phyloP scores from a whole-genome alignment of 257 asterid species.

The Rhazya stricta region DNA sequence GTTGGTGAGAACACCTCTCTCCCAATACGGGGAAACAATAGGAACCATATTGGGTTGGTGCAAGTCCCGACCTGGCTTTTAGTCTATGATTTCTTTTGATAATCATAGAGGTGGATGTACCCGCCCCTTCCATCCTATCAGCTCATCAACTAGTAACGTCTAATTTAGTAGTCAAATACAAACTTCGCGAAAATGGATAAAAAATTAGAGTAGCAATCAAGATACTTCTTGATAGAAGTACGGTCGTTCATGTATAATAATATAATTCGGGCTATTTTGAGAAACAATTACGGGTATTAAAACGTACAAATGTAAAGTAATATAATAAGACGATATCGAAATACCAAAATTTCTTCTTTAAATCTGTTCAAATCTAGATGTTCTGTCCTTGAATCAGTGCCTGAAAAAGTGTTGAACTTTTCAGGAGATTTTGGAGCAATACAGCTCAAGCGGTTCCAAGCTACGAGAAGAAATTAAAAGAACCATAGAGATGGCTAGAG shows the following conservation, averaged over 20 bases:
- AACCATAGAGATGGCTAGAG: conserved; percentile 26
- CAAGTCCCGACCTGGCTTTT: background rate
- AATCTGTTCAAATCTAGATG: background rate
- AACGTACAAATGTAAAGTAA: too few species aligned
- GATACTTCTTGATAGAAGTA: too few species aligned
- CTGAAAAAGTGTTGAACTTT: conserved; percentile 5
- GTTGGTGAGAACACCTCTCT: background rate
- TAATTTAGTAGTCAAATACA: too few species aligned
- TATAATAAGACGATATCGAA: too few species aligned
- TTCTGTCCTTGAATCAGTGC: background rate
- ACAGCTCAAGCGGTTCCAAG: conserved; percentile 32
- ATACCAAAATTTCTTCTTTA: too few species aligned
- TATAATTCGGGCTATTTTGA: too few species aligned
- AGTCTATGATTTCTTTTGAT: background rate
- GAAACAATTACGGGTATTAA: too few species aligned
- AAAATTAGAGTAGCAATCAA: too few species aligned
- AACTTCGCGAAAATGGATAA: too few species aligned
- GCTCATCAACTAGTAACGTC: too few species aligned
- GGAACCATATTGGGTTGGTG: background rate
- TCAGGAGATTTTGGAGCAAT: conserved; percentile 47
- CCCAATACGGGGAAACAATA: background rate
- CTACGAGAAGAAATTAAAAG: conserved; percentile 33
- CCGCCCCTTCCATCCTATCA: background rate
- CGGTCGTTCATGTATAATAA: too few species aligned
- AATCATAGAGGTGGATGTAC: background rate